Percentiles rank a stretch among this genome's conserved stretches.
phyloP scores from a whole-genome alignment of 371 early-diverging fungal species.

The Phascolomyces articulosus region DNA sequence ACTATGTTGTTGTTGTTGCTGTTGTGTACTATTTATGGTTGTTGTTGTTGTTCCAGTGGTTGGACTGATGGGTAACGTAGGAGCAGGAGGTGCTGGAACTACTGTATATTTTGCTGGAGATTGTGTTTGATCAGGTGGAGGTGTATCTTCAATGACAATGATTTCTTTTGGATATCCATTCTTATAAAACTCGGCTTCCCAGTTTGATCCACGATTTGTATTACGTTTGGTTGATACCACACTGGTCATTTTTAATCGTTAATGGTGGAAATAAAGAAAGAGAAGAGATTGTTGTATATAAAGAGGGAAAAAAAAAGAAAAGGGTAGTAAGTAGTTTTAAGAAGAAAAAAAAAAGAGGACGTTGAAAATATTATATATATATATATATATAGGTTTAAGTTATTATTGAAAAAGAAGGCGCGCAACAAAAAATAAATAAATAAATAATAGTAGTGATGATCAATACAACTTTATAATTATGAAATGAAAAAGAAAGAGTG shows the following conservation, averaged over 20 bases:
- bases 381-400: not conserved
- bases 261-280: not conserved
- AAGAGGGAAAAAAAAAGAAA: not conserved
- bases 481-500: too few species aligned
- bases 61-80: constrained; percentile 5
- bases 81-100: constrained; percentile 17
- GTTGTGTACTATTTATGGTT: too few species aligned
- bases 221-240: constrained; percentile 7
- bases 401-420: too few species aligned
- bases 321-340: not conserved
- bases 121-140: constrained; percentile 45
- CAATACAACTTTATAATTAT: too few species aligned
- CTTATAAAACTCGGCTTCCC: constrained; percentile 60
- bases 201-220: constrained; percentile 40
- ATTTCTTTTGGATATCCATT: constrained; percentile 67
- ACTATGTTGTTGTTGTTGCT: not conserved
- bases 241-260: constrained; percentile 12
- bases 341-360: not conserved
- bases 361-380: not conserved
- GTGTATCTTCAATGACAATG: constrained; percentile 65
- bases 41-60: too few species aligned
- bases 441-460: too few species aligned
- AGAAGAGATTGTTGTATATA: too few species aligned
- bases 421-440: too few species aligned
- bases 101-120: constrained; percentile 10